Conservation (phyloP, 257 asterid species). For the Nicotiana tabacum region DNA sequence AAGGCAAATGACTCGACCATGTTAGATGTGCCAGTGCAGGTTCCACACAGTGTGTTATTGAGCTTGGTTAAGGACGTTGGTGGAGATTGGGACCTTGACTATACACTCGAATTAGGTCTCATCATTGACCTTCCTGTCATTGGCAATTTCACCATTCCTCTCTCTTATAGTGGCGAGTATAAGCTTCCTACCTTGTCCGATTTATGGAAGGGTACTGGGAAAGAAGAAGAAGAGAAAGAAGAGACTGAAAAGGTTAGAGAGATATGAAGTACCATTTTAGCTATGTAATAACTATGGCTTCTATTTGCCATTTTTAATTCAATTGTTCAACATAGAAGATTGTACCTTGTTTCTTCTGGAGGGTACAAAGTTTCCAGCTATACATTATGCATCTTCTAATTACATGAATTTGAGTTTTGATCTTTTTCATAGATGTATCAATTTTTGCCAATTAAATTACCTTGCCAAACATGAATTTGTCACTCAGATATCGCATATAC, state of each 20-base stretch:
- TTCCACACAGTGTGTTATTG: slow-evolving; percentile 54
- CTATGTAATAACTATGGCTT: background rate
- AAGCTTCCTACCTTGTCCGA: slow-evolving; percentile 68
- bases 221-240: slow-evolving; percentile 12
- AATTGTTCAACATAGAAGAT: background rate
- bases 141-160: slow-evolving; percentile 60
- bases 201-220: slow-evolving; percentile 16
- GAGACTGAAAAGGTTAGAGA: background rate
- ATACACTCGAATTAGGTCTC: slow-evolving; percentile 41
- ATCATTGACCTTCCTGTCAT: slow-evolving; percentile 65
- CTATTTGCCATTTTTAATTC: background rate
- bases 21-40: slow-evolving; percentile 48
- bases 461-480: background rate
- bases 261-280: background rate
- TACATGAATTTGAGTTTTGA: background rate
- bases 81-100: slow-evolving; percentile 77
- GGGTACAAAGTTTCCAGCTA: background rate
- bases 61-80: slow-evolving; percentile 65
- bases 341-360: background rate
- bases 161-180: slow-evolving; percentile 58
- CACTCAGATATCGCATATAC: background rate
- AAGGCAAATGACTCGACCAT: slow-evolving; percentile 52
- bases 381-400: background rate
- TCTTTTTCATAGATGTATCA: background rate
- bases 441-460: background rate